A percentile compares a stretch with the other conserved stretches of the same genome.
phyloP scores from a whole-genome alignment of 78 protist genomes.

The Isochrysis galbana region DNA sequence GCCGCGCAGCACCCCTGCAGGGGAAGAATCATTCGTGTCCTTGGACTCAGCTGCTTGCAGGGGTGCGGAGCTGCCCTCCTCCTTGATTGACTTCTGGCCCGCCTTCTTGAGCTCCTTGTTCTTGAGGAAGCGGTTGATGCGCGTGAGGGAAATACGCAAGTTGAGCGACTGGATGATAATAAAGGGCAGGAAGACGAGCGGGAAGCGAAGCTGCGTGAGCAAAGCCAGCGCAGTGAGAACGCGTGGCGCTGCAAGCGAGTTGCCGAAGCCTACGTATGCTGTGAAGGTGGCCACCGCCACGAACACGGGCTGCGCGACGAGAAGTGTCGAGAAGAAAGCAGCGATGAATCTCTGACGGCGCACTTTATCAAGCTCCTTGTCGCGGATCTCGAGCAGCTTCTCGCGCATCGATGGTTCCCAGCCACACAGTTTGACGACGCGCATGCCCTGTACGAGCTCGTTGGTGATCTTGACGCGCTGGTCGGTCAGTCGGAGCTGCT shows the following conservation, averaged over 20 bases:
- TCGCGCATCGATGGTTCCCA: conserved; percentile 32
- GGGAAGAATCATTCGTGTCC: background rate
- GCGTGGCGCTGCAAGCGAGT: background rate
- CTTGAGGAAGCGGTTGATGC: background rate
- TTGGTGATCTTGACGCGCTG: conserved; percentile 39
- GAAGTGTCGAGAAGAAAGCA: background rate
- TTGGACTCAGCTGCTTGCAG: background rate
- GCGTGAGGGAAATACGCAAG: background rate
- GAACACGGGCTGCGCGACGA: background rate
- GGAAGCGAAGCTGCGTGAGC: background rate
- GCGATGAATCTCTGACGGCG: background rate
- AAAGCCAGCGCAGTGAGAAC: background rate
- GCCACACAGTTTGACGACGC: conserved; percentile 52
- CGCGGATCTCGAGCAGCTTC: background rate
- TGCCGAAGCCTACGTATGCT: conserved; percentile 24
- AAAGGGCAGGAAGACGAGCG: background rate
- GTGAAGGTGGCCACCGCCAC: conserved; percentile 42
- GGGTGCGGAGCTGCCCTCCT: background rate
- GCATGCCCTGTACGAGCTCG: conserved; percentile 58
- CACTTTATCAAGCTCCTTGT: background rate
- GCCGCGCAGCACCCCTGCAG: background rate
- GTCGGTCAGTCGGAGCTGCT: background rate
- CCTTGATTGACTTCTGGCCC: background rate
- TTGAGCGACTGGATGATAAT: background rate
- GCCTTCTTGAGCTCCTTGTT: background rate